Evolutionary conservation across 257 asterid genomes (phyloP).

Genomic region (Thymus mandschuricus): DNA sequence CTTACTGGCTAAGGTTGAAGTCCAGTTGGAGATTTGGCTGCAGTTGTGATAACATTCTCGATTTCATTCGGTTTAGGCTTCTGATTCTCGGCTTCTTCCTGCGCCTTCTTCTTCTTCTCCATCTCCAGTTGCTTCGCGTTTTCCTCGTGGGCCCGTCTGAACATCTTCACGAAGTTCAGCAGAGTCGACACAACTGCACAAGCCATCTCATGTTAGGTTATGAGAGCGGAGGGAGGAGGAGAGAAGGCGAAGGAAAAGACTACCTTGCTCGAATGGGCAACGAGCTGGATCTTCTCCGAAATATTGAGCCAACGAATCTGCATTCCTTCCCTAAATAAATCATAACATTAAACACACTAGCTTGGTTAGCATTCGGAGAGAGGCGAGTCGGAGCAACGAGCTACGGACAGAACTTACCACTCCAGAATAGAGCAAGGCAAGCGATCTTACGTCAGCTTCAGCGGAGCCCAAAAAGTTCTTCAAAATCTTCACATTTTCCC

Average conservation of each 20-base stretch:
- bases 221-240: too few relatives aligned
- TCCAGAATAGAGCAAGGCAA: constrained; percentile 68
- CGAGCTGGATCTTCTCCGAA: constrained; percentile 79
- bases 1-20: constrained; percentile 27
- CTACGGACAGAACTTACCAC: constrained; percentile 56
- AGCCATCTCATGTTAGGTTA: constrained; percentile 15
- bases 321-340: constrained; percentile 56
- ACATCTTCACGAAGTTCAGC: constrained; percentile 76
- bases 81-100: constrained; percentile 55
- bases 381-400: not conserved
- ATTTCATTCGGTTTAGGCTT: constrained; percentile 36
- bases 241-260: not conserved
- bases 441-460: constrained; percentile 75
- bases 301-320: constrained; percentile 63
- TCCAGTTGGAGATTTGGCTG: constrained; percentile 28
- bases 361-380: not conserved
- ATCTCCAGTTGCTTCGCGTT: constrained; percentile 71
- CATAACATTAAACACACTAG: constrained; percentile 27
- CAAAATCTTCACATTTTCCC: constrained; percentile 49
- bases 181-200: constrained; percentile 72
- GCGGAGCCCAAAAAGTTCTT: constrained; percentile 65
- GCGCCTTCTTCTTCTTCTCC: constrained; percentile 76
- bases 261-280: constrained; percentile 83
- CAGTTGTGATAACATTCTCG: constrained; percentile 28
- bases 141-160: constrained; percentile 63